Conservation (phyloP, 768 basidiomycete genomes). For the Pisolithus microcarpus region DNA sequence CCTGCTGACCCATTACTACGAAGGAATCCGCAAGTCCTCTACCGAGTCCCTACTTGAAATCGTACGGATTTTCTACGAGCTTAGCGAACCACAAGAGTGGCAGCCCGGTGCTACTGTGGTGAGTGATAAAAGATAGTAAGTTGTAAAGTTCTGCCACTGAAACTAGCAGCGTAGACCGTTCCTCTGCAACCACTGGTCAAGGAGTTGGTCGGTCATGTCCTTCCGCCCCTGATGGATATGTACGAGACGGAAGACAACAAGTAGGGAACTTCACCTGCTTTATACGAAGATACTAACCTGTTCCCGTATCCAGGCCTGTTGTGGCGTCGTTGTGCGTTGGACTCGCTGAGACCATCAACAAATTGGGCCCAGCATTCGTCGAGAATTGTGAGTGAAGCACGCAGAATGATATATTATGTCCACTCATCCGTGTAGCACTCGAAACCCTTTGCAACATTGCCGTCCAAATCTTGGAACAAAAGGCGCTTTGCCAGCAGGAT, state of each 20-base stretch:
- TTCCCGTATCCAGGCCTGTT: slow-evolving; percentile 52
- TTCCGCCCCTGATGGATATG: slow-evolving; percentile 76
- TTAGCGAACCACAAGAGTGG: slow-evolving; percentile 82
- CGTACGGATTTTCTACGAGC: slow-evolving; percentile 85
- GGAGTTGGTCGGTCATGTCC: slow-evolving; percentile 68
- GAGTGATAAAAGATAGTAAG: slow-evolving; percentile 21
- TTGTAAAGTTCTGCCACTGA: slow-evolving; percentile 3
- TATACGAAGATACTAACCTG: slow-evolving; percentile 10
- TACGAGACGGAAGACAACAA: slow-evolving; percentile 96
- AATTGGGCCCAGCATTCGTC: slow-evolving; percentile 82
- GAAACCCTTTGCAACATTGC: slow-evolving; percentile 77
- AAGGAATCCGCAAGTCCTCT: slow-evolving; percentile 93
- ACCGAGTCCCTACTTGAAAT: slow-evolving; percentile 84
- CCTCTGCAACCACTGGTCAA: slow-evolving; percentile 64
- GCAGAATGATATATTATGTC: not conserved
- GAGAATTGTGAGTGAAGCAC: slow-evolving; percentile 54
- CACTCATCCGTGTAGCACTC: slow-evolving; percentile 40
- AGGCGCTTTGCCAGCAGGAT: slow-evolving; percentile 93
- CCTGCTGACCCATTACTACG: slow-evolving; percentile 88
- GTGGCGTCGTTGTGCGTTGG: slow-evolving; percentile 82
- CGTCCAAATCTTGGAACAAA: slow-evolving; percentile 83
- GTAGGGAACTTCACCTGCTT: slow-evolving; percentile 43
- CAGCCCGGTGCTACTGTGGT: slow-evolving; percentile 61
- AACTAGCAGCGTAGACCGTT: slow-evolving; percentile 25
- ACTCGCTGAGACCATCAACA: slow-evolving; percentile 86